Conservation (phyloP, 1,284 basidiomycete genomes). For the Ceratobasidium theobromae region DNA sequence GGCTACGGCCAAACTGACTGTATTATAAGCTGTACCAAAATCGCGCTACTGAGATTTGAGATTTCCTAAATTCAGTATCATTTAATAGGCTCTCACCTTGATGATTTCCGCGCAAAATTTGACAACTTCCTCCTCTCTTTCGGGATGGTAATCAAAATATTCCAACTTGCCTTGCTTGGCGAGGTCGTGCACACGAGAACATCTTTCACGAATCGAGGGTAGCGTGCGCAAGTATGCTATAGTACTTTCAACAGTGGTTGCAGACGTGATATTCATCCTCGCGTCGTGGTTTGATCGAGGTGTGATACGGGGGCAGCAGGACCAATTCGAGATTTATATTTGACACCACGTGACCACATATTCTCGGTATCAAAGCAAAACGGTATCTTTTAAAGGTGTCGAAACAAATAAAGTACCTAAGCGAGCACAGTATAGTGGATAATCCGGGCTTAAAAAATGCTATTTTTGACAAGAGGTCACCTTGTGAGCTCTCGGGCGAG, state of each 20-base stretch:
- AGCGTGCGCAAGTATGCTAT: slow-evolving; percentile 82
- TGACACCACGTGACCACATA: slow-evolving; percentile 10
- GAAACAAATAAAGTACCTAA: slow-evolving; percentile 1
- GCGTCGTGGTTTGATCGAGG: neutral
- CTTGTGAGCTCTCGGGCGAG: slow-evolving; percentile 49
- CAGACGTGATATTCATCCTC: slow-evolving; percentile 11
- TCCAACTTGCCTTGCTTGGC: slow-evolving; percentile 71
- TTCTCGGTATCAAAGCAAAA: neutral
- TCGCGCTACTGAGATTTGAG: slow-evolving; percentile 60
- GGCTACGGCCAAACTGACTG: slow-evolving; percentile 46
- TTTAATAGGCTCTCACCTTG: slow-evolving; percentile 48
- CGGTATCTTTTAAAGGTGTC: neutral
- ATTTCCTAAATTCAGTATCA: neutral
- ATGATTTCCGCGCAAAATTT: slow-evolving; percentile 83
- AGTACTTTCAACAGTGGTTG: neutral
- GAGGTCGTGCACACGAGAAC: slow-evolving; percentile 73
- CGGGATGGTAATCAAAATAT: slow-evolving; percentile 84
- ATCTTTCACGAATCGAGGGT: slow-evolving; percentile 84
- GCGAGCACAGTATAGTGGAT: neutral
- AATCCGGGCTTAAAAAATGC: neutral
- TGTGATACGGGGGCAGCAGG: neutral
- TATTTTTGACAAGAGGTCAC: neutral
- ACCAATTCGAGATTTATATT: neutral
- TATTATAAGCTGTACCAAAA: slow-evolving; percentile 69
- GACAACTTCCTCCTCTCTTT: slow-evolving; percentile 70